Base-by-base conservation (phyloP, 306 rosid species). In the Lupinus albus region DNA sequence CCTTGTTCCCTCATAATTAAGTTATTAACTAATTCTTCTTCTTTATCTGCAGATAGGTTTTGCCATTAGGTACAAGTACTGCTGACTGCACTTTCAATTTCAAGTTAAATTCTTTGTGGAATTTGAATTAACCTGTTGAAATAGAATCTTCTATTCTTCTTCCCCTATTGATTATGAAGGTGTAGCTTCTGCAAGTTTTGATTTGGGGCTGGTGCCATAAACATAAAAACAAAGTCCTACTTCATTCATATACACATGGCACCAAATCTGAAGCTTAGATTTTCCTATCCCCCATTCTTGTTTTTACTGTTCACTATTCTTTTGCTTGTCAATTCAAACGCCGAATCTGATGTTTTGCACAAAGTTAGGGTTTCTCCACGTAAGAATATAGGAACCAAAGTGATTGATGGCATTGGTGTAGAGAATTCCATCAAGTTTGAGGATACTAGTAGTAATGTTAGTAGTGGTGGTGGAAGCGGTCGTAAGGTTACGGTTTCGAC, bases 401-500 rank as follows among this genome's bases (percentile, higher is more conserved):
- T 94, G 60, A 86, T 94, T 62, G 97, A 88, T 84, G 99, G 97
- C 35, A 70, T 86, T 25, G 99, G 96, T 71, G 35, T 81, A 4
- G 96, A 86, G 77, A 86, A 67, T 47, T 62, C 84, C 32, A 60
- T 83, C 46, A 72, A 53, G 59, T 68, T 82, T 71, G 87, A 85
- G 67, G 85, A 57, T 72, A 64, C 41, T 8, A 75, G 67, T 70
- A 47, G 81, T 61, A 88, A 85, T 61, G 87, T 83, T 78, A 76
- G 72, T 74, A 90, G 88, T 75, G 79, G 78, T 14, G 86, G 82
- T 14, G 87, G 82, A 67, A 76, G 76, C 49, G 84, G 60, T 81
- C 88, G 81, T 33, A 33, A 6, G 76, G 97, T 94, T 56, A 90
- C 97, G 2, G 82, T 88, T 56, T 88, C 99, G n/a, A 94, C 99